phyloP scores from a whole-genome alignment of 1,139 yeast species.

The Suhomyces panamericanus region DNA sequence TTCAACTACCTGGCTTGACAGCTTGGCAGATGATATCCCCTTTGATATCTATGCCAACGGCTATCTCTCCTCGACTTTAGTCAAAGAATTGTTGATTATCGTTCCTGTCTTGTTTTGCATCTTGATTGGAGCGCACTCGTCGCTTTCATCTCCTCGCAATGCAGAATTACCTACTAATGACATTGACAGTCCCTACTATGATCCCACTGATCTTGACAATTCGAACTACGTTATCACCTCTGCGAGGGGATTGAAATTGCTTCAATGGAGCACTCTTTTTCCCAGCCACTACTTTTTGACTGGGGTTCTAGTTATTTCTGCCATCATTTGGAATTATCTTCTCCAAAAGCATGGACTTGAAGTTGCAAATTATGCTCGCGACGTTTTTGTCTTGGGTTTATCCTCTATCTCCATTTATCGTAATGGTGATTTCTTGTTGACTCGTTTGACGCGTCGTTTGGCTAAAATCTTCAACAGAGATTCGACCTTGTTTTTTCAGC shows the following conservation, averaged over 20 bases:
- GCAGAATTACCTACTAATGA: constrained; percentile 43
- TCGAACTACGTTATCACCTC: constrained; percentile 20
- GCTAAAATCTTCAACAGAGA: constrained; percentile 6
- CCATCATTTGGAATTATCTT: background rate
- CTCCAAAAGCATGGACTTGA: background rate
- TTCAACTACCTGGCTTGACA: background rate
- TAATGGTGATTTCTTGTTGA: constrained; percentile 6
- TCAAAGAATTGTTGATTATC: constrained; percentile 5
- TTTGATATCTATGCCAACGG: constrained; percentile 8
- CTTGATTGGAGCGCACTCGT: constrained; percentile 38
- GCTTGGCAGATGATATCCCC: constrained; percentile 7
- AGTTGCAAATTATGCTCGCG: background rate
- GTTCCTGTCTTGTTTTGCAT: constrained; percentile 23
- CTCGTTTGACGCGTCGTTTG: constrained; percentile 5
- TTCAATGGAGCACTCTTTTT: background rate
- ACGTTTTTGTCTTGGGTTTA: background rate
- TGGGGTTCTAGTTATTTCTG: background rate
- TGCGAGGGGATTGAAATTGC: constrained; percentile 18
- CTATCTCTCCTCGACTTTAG: constrained; percentile 6
- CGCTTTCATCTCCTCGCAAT: constrained; percentile 44
- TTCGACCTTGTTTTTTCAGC: constrained; percentile 15
- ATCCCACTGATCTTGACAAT: constrained; percentile 47
- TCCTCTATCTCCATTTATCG: constrained; percentile 5
- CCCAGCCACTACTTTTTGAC: background rate
- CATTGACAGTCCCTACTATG: constrained; percentile 36